phyloP scores from a whole-genome alignment of 1,284 basidiomycete genomes.

The Moesziomyces sp. region DNA sequence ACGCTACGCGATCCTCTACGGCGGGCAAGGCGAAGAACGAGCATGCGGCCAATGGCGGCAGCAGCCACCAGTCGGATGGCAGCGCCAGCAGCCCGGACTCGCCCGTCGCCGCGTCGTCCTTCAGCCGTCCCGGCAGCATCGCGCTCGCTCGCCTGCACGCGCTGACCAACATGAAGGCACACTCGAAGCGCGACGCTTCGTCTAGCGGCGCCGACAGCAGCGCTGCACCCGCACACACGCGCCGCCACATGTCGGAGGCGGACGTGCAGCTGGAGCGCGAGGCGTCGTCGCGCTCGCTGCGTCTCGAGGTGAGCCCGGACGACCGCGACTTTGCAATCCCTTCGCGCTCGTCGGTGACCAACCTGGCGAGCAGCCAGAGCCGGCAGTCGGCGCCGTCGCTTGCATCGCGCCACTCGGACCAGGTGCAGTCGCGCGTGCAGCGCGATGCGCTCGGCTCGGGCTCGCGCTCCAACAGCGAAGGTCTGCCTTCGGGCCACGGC shows the following conservation, averaged over 20 bases:
- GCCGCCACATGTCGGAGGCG: constrained; percentile 19
- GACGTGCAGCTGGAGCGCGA: constrained; percentile 31
- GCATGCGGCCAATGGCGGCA: constrained; percentile 14
- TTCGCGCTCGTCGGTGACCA: constrained; percentile 30
- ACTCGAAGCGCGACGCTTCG: constrained; percentile 42
- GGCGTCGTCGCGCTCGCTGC: constrained; percentile 40
- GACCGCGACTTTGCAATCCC: constrained; percentile 48
- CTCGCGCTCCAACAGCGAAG: constrained; percentile 51
- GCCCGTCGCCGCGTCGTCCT: constrained; percentile 19
- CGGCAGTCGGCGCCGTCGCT: constrained; percentile 41
- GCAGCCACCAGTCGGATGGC: constrained; percentile 34
- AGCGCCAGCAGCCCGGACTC: constrained; percentile 42
- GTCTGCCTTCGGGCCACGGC: constrained; percentile 22
- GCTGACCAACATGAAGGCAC: constrained; percentile 36
- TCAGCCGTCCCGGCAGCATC: constrained; percentile 41
- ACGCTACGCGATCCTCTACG: constrained; percentile 70
- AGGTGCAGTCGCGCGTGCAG: constrained; percentile 18
- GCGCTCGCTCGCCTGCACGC: constrained; percentile 47
- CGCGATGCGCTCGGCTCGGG: constrained; percentile 33
- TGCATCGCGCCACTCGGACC: constrained; percentile 40
- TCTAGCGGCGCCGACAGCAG: constrained; percentile 5
- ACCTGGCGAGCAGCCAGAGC: constrained; percentile 25
- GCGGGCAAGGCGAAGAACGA: constrained; percentile 43
- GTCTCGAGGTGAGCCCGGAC: constrained; percentile 50
- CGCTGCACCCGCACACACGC: constrained; percentile 8